A percentile compares a stretch with the other conserved stretches of the same genome.
Evolutionary conservation across 2,329 filamentous ascomycete genomes (phyloP).

Genomic region (Setomelanomma holmii): DNA sequence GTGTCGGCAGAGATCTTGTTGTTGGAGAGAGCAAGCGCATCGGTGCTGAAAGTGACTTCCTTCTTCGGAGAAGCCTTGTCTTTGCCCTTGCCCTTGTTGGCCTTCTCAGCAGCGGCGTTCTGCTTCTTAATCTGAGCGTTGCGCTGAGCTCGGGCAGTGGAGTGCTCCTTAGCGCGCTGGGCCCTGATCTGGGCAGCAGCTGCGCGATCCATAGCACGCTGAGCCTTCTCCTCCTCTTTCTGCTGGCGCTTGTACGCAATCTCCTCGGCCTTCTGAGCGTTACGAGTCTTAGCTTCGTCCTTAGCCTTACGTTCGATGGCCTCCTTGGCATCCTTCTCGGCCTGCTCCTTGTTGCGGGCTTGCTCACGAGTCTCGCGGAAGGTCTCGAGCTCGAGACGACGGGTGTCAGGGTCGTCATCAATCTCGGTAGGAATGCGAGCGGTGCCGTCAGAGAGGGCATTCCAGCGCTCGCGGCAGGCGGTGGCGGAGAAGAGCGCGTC

Average conservation of each 20-base stretch:
- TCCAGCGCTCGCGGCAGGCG: constrained; percentile 55
- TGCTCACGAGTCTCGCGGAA: constrained; percentile 26
- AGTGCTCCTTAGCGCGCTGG: constrained; percentile 22
- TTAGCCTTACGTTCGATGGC: constrained; percentile 22
- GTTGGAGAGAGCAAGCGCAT: not conserved
- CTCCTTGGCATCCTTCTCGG: constrained; percentile 20
- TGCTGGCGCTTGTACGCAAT: constrained; percentile 20
- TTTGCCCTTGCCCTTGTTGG: not conserved
- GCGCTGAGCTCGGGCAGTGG: constrained; percentile 19
- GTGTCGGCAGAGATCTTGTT: constrained; percentile 8
- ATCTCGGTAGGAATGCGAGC: constrained; percentile 55
- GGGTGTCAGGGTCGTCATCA: constrained; percentile 50
- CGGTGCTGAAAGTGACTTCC: not conserved
- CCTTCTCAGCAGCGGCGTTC: constrained; percentile 1
- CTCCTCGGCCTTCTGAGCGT: constrained; percentile 35
- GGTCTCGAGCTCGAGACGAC: constrained; percentile 38
- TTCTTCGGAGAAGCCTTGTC: not conserved
- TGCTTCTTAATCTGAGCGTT: constrained; percentile 26
- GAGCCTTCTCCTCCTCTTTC: constrained; percentile 23
- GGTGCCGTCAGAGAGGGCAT: constrained; percentile 50
- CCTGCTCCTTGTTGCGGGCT: constrained; percentile 27
- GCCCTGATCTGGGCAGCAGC: constrained; percentile 24
- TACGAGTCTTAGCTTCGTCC: constrained; percentile 21
- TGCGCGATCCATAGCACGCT: constrained; percentile 31
- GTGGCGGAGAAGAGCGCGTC: constrained; percentile 54